Percentiles rank a stretch among this genome's conserved stretches.
These are phyloP conservation scores for Starmerella khaoyaiensis DNA, from an alignment of 805 yeast genomes.

Conservation along the genomic window DNA sequence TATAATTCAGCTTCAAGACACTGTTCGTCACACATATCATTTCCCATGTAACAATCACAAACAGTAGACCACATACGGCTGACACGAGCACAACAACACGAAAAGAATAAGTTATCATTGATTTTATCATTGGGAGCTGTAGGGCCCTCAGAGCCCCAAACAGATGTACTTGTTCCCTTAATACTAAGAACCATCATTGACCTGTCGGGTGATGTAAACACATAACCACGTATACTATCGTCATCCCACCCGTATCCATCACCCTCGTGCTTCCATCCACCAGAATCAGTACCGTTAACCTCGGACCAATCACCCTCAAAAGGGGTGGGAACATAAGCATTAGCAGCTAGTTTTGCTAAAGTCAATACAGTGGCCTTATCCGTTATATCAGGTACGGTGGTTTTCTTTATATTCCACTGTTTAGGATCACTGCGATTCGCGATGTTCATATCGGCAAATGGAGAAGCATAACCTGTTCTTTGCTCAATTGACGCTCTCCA, in stretches of 20 bases:
- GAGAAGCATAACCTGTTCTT: no score
- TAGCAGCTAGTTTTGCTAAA: slow-evolving; percentile 74
- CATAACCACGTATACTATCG: slow-evolving; percentile 80
- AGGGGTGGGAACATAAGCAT: slow-evolving; percentile 78
- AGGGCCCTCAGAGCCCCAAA: slow-evolving; percentile 41
- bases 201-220: slow-evolving; percentile 52
- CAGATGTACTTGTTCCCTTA: slow-evolving; percentile 87
- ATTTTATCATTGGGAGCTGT: slow-evolving; percentile 69
- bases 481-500: slow-evolving; percentile 9
- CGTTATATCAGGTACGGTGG: slow-evolving; percentile 52
- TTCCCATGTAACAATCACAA: slow-evolving; percentile 74
- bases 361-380: slow-evolving; percentile 63
- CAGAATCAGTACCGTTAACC: slow-evolving; percentile 30
- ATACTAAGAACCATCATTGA: slow-evolving; percentile 58
- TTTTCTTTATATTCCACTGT: slow-evolving; percentile 7
- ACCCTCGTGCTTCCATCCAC: slow-evolving; percentile 42
- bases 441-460: no score
- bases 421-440: slow-evolving; percentile 2
- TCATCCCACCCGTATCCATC: slow-evolving; percentile 74
- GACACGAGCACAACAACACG: slow-evolving; percentile 92
- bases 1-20: slow-evolving; percentile 70
- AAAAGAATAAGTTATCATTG: slow-evolving; percentile 79
- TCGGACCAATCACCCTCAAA: slow-evolving; percentile 78
- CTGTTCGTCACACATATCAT: slow-evolving; percentile 68
- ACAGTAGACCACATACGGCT: slow-evolving; percentile 88